Percentiles rank a stretch among this genome's conserved stretches.
These are phyloP conservation scores for Aeschynomene evenia DNA, from an alignment of 306 rosid species.

Conservation along the genomic window DNA sequence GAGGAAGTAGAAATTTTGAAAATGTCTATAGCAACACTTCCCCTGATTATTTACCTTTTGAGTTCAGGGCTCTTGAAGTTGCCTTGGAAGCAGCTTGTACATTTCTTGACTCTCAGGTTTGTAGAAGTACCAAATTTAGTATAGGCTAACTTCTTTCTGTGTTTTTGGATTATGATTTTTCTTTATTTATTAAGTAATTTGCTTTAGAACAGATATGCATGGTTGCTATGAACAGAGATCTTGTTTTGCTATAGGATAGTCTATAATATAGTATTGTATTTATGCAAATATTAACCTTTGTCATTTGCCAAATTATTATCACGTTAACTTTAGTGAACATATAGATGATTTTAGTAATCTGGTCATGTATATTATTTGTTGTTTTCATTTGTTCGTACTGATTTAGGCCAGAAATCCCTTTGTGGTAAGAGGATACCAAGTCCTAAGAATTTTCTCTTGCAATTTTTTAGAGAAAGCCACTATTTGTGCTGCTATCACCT, in stretches of 20 bases:
- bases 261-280: conserved; percentile 1
- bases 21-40: conserved; percentile 65
- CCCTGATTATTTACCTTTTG: conserved; percentile 96
- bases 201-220: background rate
- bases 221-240: conserved; percentile 5
- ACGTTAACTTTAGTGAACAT: conserved; percentile 18
- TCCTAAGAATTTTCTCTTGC: conserved; percentile 1
- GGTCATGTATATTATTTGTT: background rate
- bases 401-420: background rate
- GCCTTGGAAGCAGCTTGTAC: conserved; percentile 97
- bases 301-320: background rate
- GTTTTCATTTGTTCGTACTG: background rate
- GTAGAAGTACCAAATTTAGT: conserved; percentile 34
- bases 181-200: background rate
- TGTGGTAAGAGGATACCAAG: conserved; percentile 11
- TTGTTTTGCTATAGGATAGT: conserved; percentile 3
- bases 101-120: conserved; percentile 96
- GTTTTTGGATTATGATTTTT: background rate
- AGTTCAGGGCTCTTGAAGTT: conserved; percentile 97
- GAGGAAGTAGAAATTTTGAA: conserved; percentile 74
- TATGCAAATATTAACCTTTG: conserved; percentile 7
- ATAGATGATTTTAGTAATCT: background rate
- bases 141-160: conserved; percentile 16
- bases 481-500: background rate
- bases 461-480: conserved; percentile 4